A percentile compares a stretch with the other conserved stretches of the same genome.
These are phyloP conservation scores for Trametes coccinea DNA, from an alignment of 768 basidiomycete genomes.

Conservation along the genomic window DNA sequence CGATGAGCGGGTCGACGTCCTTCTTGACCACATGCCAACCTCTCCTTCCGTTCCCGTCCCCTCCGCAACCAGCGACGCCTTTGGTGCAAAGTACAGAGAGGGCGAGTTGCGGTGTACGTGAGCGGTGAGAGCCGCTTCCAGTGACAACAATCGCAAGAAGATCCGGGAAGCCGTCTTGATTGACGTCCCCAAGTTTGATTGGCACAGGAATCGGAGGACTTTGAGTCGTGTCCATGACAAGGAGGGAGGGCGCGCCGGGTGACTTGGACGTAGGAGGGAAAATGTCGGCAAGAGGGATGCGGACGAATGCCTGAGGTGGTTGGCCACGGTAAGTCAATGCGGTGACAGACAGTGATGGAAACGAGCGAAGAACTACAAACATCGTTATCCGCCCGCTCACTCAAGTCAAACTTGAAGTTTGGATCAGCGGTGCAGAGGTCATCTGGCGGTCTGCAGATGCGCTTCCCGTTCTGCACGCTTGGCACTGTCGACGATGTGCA, in stretches of 20 bases:
- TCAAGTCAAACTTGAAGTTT: conserved; percentile 75
- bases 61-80: conserved; percentile 56
- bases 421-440: conserved; percentile 83
- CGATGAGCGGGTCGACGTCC: conserved; percentile 61
- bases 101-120: conserved; percentile 59
- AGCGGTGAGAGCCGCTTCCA: conserved; percentile 37
- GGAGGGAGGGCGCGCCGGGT: conserved; percentile 49
- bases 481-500: conserved; percentile 62
- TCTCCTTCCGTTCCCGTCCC: conserved; percentile 52
- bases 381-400: conserved; percentile 47
- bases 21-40: conserved; percentile 60
- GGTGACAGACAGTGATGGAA: background rate
- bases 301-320: conserved; percentile 56
- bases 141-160: conserved; percentile 60
- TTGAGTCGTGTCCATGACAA: conserved; percentile 68
- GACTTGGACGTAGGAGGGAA: conserved; percentile 41
- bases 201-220: conserved; percentile 72
- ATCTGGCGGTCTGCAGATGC: conserved; percentile 71
- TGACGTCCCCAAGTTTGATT: conserved; percentile 82
- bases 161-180: conserved; percentile 95
- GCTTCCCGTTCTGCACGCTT: conserved; percentile 48
- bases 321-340: background rate
- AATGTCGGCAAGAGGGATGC: conserved; percentile 63
- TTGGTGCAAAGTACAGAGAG: conserved; percentile 62
- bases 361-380: conserved; percentile 36